Evolutionary conservation across 352 stramenopile species (phyloP), one percentile per base, ranked within the genome.

Genomic region (Phytophthora crassamura): DNA sequence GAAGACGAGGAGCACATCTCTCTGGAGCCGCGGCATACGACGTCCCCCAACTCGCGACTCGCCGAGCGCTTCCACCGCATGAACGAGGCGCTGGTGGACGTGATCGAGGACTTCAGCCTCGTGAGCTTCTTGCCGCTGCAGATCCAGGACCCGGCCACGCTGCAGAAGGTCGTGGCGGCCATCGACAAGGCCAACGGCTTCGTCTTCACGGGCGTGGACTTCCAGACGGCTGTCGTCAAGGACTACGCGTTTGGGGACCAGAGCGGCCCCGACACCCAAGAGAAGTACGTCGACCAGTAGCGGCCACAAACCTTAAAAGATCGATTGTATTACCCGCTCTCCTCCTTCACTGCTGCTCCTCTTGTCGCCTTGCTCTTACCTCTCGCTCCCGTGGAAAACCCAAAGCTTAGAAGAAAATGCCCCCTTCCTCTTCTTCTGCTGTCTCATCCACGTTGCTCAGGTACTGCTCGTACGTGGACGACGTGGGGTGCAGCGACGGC

Each of bases 61-160:
- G 77, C 51, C 0, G 68, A 73, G 35, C 83, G 82, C 9, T 95
- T 94, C 56, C 84, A 82, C 46, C 81, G 78, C 33, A 90, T 95
- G 84, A 94, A 94, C 77, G 85, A 93, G 58, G 75, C 82, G 53
- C 64, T 95, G 38, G 87, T 94, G 34, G 84, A 95, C 47, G 85
- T 95, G 5, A 91, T 95, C 43, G 87, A 95, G 52, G 87, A 95
- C 59, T 95, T 94, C 43, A 94, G 85, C 36, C 80, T 95, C 32
- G 87, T 95, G 65, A 91, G 80, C 51, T 95, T 95, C 62, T 51
- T 87, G 33, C 84, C 82, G 28, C 50, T 95, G 42, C 85, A 95
- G 62, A 95, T 95, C 51, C 74, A 95, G 35, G 86, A 94, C 69
- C 68, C 77, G 5, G 69, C 78, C 5, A 88, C 74, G 32, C 68